Conservation (phyloP, 2,329 filamentous ascomycete genomes). For the Cercospora nicotianae region DNA sequence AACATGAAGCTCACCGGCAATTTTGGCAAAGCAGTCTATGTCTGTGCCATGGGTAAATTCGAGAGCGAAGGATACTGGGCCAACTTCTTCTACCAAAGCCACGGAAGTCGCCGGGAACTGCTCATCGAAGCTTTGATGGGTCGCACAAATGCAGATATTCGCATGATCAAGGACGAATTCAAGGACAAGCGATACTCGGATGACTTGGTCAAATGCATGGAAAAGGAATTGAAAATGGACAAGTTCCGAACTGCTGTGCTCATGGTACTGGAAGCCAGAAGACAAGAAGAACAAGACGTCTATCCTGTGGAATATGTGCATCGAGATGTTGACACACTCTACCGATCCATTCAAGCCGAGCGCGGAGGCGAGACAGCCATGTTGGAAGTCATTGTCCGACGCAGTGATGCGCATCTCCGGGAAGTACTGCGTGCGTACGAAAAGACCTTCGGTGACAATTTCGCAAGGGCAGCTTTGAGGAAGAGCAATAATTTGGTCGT, state of each 20-base stretch:
- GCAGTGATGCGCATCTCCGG: slow-evolving; percentile 78
- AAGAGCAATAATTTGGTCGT: slow-evolving; percentile 93
- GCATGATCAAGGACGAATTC: slow-evolving; percentile 82
- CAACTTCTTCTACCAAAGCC: slow-evolving; percentile 94
- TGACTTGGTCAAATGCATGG: slow-evolving; percentile 80
- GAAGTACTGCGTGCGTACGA: slow-evolving; percentile 80
- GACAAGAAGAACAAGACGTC: slow-evolving; percentile 76
- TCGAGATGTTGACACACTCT: slow-evolving; percentile 70
- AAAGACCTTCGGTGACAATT: slow-evolving; percentile 70
- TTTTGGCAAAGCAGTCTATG: slow-evolving; percentile 89
- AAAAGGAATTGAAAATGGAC: slow-evolving; percentile 87
- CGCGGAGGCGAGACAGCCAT: slow-evolving; percentile 86
- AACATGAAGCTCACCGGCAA: slow-evolving; percentile 74
- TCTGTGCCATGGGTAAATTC: slow-evolving; percentile 84
- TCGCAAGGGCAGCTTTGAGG: slow-evolving; percentile 80
- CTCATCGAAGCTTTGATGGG: slow-evolving; percentile 94
- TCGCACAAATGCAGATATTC: slow-evolving; percentile 81
- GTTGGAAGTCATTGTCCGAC: slow-evolving; percentile 76
- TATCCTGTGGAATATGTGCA: slow-evolving; percentile 58
- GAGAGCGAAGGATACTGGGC: slow-evolving; percentile 97
- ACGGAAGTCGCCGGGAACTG: slow-evolving; percentile 79
- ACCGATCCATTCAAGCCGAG: slow-evolving; percentile 65
- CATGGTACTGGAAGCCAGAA: slow-evolving; percentile 74
- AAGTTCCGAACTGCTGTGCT: slow-evolving; percentile 92
- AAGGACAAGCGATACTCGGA: slow-evolving; percentile 89